These are phyloP conservation scores for Chondrostereum purpureum DNA, from an alignment of 1,284 basidiomycete genomes.

Conservation along the genomic window DNA sequence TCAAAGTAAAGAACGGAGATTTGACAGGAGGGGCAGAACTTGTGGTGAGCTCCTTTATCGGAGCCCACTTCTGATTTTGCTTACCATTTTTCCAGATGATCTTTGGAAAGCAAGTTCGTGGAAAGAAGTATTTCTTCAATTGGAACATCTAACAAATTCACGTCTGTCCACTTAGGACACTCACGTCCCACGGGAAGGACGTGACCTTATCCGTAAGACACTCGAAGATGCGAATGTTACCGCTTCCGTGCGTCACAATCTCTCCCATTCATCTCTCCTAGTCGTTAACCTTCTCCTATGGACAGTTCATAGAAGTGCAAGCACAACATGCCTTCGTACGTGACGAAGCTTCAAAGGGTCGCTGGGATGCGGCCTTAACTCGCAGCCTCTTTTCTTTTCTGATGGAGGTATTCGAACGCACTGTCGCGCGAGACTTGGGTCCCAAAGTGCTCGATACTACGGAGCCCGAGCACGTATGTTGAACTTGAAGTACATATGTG, in stretches of 20 bases:
- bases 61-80: not conserved
- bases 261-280: not conserved
- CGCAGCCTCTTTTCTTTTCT: slow-evolving; percentile 77
- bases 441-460: slow-evolving; percentile 38
- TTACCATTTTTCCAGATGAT: slow-evolving; percentile 57
- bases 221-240: slow-evolving; percentile 74
- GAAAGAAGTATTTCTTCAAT: not conserved
- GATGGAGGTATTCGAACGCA: slow-evolving; percentile 91
- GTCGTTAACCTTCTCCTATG: slow-evolving; percentile 6
- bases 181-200: slow-evolving; percentile 79
- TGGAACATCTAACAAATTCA: slow-evolving; percentile 35
- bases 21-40: slow-evolving; percentile 76
- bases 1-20: slow-evolving; percentile 67
- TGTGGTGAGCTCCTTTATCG: slow-evolving; percentile 44
- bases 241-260: slow-evolving; percentile 47
- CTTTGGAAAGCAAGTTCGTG: slow-evolving; percentile 80
- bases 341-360: slow-evolving; percentile 84
- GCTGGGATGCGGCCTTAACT: slow-evolving; percentile 89
- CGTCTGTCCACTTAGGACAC: slow-evolving; percentile 52
- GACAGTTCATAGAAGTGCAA: slow-evolving; percentile 84
- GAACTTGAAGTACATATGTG: too few species aligned
- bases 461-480: slow-evolving; percentile 76
- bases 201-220: slow-evolving; percentile 75
- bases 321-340: slow-evolving; percentile 93
- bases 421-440: slow-evolving; percentile 78